Percentiles rank a stretch among this genome's conserved stretches.
Conservation (phyloP, 192 early-diverging fungal genomes). For the Entomortierella parvispora region DNA sequence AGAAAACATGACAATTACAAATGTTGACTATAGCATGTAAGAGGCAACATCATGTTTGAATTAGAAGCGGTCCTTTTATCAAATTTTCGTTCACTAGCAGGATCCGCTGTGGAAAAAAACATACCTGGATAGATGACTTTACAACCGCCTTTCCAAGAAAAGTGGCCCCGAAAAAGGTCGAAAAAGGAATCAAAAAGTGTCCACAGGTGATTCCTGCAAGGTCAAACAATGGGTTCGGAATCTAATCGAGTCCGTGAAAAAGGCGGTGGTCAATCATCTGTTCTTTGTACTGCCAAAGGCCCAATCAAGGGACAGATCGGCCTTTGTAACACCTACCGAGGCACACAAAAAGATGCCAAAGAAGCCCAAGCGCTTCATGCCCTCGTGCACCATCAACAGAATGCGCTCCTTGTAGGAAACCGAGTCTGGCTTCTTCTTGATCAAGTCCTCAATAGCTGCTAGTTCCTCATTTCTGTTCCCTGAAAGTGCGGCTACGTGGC, state of each 20-base stretch:
- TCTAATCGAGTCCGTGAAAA: slow-evolving; percentile 46
- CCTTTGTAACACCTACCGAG: slow-evolving; percentile 62
- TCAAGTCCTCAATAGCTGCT: slow-evolving; percentile 48
- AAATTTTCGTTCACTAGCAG: too few relatives aligned
- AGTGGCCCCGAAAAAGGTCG: slow-evolving; percentile 96
- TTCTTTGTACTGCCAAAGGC: neutral
- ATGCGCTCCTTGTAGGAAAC: slow-evolving; percentile 75
- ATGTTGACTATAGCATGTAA: slow-evolving; percentile 61
- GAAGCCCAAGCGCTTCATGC: slow-evolving; percentile 86
- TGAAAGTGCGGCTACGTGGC: slow-evolving; percentile 58
- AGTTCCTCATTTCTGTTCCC: slow-evolving; percentile 63
- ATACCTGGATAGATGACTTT: slow-evolving; percentile 86
- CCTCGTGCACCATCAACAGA: slow-evolving; percentile 71
- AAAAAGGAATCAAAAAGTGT: slow-evolving; percentile 89
- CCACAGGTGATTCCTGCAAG: slow-evolving; percentile 96
- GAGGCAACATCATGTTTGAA: neutral
- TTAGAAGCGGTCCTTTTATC: neutral
- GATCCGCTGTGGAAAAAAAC: neutral
- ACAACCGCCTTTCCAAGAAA: slow-evolving; percentile 93
- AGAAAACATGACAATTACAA: slow-evolving; percentile 88
- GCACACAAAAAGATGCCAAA: slow-evolving; percentile 92
- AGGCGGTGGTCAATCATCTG: neutral
- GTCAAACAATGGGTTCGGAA: slow-evolving; percentile 98
- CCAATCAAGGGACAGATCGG: neutral
- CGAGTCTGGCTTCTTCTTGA: slow-evolving; percentile 59